Conservation (phyloP, 305 asterid species). For the Lippia alba region DNA sequence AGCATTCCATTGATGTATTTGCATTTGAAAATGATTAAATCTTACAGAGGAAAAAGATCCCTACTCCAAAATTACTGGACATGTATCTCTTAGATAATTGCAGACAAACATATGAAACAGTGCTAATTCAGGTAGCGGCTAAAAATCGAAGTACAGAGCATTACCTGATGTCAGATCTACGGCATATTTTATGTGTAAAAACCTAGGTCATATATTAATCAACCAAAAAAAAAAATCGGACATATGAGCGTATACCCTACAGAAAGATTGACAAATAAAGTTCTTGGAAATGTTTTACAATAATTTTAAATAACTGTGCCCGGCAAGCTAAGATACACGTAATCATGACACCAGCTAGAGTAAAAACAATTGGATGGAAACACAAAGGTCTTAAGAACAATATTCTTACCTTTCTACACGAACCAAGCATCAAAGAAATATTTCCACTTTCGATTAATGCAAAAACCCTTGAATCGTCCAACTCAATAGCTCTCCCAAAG, state of each 20-base stretch:
- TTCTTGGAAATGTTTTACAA: slow-evolving; percentile 21
- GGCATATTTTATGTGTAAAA: background rate
- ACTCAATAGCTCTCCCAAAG: slow-evolving; percentile 89
- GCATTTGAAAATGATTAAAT: slow-evolving; percentile 5
- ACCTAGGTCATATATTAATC: too few species aligned
- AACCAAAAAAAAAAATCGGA: slow-evolving; percentile 1
- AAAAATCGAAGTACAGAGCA: background rate
- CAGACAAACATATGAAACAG: background rate
- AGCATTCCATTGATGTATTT: background rate
- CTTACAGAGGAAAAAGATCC: background rate
- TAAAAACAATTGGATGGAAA: slow-evolving; percentile 21
- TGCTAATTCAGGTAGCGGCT: too few species aligned
- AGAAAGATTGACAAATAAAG: slow-evolving; percentile 12
- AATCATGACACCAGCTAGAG: slow-evolving; percentile 5
- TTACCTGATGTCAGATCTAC: background rate
- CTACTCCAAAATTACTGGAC: background rate
- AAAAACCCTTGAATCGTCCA: slow-evolving; percentile 84
- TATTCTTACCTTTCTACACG: slow-evolving; percentile 69
- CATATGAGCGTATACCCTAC: slow-evolving; percentile 14
- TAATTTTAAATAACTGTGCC: slow-evolving; percentile 27
- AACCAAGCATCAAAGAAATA: slow-evolving; percentile 84
- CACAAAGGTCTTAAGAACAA: slow-evolving; percentile 19
- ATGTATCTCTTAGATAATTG: background rate
- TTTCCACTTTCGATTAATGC: slow-evolving; percentile 95
- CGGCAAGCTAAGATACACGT: slow-evolving; percentile 10